These are phyloP conservation scores for Carex littledalei DNA, from an alignment of 176 grass and related monocot genomes.

Conservation along the genomic window DNA sequence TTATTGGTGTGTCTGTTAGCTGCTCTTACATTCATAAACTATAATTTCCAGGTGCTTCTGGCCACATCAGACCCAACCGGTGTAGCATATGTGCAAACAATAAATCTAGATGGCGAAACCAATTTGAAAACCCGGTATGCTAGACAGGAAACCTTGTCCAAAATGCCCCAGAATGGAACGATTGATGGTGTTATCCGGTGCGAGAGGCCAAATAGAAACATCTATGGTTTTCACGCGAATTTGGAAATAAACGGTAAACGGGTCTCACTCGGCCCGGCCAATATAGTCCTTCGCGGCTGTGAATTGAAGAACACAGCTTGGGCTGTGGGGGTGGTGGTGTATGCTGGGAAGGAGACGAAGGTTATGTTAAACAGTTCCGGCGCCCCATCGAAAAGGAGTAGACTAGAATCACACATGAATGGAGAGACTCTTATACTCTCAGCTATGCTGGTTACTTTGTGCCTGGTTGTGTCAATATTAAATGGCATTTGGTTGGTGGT, in stretches of 20 bases:
- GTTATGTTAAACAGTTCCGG: slow-evolving; percentile 87
- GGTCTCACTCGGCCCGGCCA: slow-evolving; percentile 51
- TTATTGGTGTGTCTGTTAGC: background rate
- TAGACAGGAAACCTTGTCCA: slow-evolving; percentile 55
- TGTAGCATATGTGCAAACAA: slow-evolving; percentile 79
- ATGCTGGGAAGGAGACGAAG: slow-evolving; percentile 79
- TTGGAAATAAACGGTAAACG: slow-evolving; percentile 49
- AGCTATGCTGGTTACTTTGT: slow-evolving; percentile 54
- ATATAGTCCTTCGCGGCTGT: slow-evolving; percentile 81
- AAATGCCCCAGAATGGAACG: slow-evolving; percentile 25
- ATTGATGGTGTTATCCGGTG: slow-evolving; percentile 34
- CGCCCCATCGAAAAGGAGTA: slow-evolving; percentile 61
- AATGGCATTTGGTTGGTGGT: slow-evolving; percentile 63
- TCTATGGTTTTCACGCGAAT: slow-evolving; percentile 69
- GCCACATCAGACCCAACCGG: slow-evolving; percentile 71
- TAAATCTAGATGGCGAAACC: slow-evolving; percentile 85
- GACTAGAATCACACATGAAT: slow-evolving; percentile 66
- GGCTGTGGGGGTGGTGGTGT: slow-evolving; percentile 78
- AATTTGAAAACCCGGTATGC: slow-evolving; percentile 88
- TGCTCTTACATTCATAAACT: background rate
- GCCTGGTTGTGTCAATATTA: slow-evolving; percentile 41
- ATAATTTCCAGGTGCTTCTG: slow-evolving; percentile 32
- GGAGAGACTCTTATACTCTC: slow-evolving; percentile 64
- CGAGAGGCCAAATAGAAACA: slow-evolving; percentile 69
- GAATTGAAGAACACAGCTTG: slow-evolving; percentile 83